phyloP scores from a whole-genome alignment of 2,329 filamentous ascomycete genomes.

The Fusarium sp. region DNA sequence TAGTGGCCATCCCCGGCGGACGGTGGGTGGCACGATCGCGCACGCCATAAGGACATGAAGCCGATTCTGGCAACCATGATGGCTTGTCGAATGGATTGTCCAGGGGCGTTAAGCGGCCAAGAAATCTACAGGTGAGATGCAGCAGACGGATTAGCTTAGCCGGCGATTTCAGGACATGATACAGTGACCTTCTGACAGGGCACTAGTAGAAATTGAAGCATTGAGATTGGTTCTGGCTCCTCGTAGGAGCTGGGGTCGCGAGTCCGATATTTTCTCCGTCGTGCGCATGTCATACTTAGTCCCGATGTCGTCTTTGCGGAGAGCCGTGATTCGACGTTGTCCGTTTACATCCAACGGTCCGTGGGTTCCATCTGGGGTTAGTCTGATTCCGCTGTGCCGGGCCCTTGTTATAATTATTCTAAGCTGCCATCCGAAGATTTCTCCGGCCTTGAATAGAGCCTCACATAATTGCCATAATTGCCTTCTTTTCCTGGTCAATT shows the following conservation, averaged over 20 bases:
- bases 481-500: constrained; percentile 18
- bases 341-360: constrained; percentile 38
- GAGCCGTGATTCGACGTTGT: constrained; percentile 45
- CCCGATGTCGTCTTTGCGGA: constrained; percentile 52
- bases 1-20: constrained; percentile 20
- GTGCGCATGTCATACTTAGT: constrained; percentile 46
- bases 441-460: constrained; percentile 33
- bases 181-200: constrained; percentile 8
- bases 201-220: constrained; percentile 6
- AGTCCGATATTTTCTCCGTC: constrained; percentile 54
- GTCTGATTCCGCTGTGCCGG: constrained; percentile 13
- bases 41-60: constrained; percentile 47
- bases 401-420: constrained; percentile 27
- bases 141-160: constrained; percentile 2
- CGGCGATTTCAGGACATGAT: constrained; percentile 1
- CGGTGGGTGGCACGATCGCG: constrained; percentile 43
- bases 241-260: constrained; percentile 31
- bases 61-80: constrained; percentile 35
- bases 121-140: not conserved
- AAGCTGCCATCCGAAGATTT: constrained; percentile 32
- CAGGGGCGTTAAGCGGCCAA: constrained; percentile 22
- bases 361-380: constrained; percentile 37
- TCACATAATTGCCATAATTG: constrained; percentile 25
- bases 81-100: not conserved
- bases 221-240: constrained; percentile 22